Percentiles rank a stretch among this genome's conserved stretches.
These are phyloP conservation scores for Zymoseptoria tritici DNA, from an alignment of 2,329 filamentous ascomycete species.

Conservation along the genomic window DNA sequence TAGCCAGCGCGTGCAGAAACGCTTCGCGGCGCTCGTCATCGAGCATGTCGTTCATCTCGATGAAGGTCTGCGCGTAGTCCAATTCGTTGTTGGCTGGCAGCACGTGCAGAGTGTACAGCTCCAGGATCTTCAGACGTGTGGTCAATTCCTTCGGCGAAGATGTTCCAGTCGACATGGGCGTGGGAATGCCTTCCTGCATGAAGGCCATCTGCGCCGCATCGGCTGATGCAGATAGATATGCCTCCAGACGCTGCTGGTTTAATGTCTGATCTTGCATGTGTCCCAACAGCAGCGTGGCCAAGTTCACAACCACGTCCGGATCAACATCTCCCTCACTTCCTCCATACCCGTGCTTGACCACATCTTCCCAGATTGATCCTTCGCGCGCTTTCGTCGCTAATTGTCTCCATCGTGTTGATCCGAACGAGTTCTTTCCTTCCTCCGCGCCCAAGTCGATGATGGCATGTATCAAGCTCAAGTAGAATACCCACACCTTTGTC, in stretches of 20 bases:
- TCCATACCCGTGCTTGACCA: constrained; percentile 78
- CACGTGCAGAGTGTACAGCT: constrained; percentile 91
- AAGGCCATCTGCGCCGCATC: constrained; percentile 53
- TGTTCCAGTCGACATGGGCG: constrained; percentile 49
- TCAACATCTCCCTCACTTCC: constrained; percentile 86
- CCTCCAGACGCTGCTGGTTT: constrained; percentile 83
- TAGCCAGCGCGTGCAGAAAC: constrained; percentile 78
- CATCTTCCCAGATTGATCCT: constrained; percentile 89
- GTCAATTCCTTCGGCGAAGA: constrained; percentile 31
- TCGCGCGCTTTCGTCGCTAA: constrained; percentile 79
- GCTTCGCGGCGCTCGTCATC: constrained; percentile 88
- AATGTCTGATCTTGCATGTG: constrained; percentile 76
- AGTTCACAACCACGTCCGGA: constrained; percentile 83
- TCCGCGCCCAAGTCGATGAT: constrained; percentile 82
- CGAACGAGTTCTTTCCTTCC: constrained; percentile 84
- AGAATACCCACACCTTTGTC: constrained; percentile 96
- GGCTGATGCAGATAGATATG: constrained; percentile 68
- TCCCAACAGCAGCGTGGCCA: constrained; percentile 85
- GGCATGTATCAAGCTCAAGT: constrained; percentile 85
- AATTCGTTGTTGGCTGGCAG: constrained; percentile 91
- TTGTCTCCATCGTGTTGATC: constrained; percentile 73
- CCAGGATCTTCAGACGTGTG: constrained; percentile 81
- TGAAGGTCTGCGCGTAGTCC: constrained; percentile 91
- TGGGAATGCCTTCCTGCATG: constrained; percentile 48
- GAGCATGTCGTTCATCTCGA: constrained; percentile 73